Evolutionary conservation across 768 basidiomycete species (phyloP).

Genomic region (Daedaleopsis sinensis): DNA sequence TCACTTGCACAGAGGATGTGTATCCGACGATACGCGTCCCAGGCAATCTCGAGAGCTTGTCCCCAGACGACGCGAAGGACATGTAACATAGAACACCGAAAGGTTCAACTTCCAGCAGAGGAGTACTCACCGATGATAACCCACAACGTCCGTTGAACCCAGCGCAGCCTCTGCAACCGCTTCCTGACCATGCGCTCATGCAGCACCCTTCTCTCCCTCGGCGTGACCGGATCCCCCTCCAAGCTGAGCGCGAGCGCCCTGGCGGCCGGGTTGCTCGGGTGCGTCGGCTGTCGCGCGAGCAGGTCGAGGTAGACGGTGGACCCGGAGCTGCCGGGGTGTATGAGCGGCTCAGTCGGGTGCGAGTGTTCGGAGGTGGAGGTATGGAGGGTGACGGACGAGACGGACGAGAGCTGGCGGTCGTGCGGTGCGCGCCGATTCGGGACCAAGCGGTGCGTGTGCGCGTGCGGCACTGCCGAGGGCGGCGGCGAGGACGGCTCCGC

Average conservation of each 20-base stretch:
- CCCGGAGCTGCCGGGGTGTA: conserved; percentile 27
- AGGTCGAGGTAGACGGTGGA: conserved; percentile 41
- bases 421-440: conserved; percentile 13
- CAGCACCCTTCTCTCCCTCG: conserved; percentile 34
- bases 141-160: conserved; percentile 33
- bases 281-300: conserved; percentile 43
- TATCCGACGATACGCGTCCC: not conserved
- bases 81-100: not conserved
- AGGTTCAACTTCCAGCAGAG: not conserved
- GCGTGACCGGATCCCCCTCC: conserved; percentile 34
- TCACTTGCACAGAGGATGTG: no score
- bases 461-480: not conserved
- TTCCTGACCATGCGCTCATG: conserved; percentile 33
- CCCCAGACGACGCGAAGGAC: no score
- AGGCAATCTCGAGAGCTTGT: not conserved
- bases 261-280: conserved; percentile 43
- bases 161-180: conserved; percentile 38
- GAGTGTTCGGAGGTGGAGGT: conserved; percentile 33
- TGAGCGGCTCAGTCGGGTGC: conserved; percentile 35
- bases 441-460: conserved; percentile 1
- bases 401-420: conserved; percentile 31
- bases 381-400: conserved; percentile 33
- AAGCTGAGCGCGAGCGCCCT: conserved; percentile 30
- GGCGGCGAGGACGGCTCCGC: conserved; percentile 25
- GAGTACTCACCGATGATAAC: conserved; percentile 40